Conservation (phyloP, 192 early-diverging fungal genomes). For the Pilobolus umbonatus region DNA sequence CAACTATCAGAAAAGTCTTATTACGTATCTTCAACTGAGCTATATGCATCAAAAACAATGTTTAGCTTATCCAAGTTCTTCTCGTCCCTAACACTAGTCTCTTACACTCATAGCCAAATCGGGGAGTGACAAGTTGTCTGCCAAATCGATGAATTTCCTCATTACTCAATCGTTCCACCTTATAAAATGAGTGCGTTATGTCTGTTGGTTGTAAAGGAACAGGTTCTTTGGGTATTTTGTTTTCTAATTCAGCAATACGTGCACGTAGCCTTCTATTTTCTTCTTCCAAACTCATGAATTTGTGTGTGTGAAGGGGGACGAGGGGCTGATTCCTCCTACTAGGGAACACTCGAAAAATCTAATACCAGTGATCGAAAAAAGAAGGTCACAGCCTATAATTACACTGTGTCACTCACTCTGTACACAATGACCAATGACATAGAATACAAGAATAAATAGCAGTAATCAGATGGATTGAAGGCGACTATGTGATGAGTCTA, state of each 20-base stretch:
- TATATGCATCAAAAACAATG: conserved; percentile 19
- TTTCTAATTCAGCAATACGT: conserved; percentile 14
- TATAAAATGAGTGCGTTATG: not conserved
- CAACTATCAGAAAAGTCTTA: conserved; percentile 77
- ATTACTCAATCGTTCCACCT: conserved; percentile 46
- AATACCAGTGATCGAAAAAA: too few species aligned
- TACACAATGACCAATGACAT: too few species aligned
- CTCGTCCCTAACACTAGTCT: too few species aligned
- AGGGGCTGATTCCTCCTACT: too few species aligned
- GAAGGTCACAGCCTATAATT: too few species aligned
- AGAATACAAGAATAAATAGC: too few species aligned
- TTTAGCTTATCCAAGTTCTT: not conserved
- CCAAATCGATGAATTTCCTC: conserved; percentile 78
- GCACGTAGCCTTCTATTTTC: conserved; percentile 2
- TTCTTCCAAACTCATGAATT: too few species aligned
- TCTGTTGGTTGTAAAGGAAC: not conserved
- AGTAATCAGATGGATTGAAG: too few species aligned
- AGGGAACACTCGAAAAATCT: too few species aligned
- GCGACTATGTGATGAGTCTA: too few species aligned
- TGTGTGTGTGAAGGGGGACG: too few species aligned
- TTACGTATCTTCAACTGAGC: conserved; percentile 76
- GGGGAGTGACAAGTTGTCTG: conserved; percentile 80
- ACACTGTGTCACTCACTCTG: too few species aligned
- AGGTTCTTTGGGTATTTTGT: not conserved
- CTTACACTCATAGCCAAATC: conserved; percentile 66